Evolutionary conservation across 1,284 basidiomycete species (phyloP).

Genomic region (Ceratobasidium theobromae): DNA sequence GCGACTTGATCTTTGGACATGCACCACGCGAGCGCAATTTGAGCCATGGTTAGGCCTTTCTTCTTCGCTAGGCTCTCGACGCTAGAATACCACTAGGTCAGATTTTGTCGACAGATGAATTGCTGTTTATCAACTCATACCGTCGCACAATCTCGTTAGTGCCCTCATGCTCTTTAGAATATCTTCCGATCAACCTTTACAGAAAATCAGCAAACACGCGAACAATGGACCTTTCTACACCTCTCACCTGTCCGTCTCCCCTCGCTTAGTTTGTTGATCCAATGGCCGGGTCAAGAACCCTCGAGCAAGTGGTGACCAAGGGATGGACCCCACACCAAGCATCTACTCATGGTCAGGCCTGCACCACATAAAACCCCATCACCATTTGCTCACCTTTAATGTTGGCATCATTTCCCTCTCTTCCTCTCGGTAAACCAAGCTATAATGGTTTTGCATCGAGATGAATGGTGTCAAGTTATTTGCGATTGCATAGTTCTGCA

Average conservation of each 20-base stretch:
- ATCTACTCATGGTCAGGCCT: conserved; percentile 41
- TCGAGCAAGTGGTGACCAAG: conserved; percentile 54
- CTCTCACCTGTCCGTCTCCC: neutral
- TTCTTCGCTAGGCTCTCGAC: conserved; percentile 37
- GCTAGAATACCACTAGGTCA: neutral
- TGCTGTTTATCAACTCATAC: neutral
- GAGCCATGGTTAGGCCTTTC: conserved; percentile 37
- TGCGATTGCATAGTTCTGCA: conserved; percentile 43
- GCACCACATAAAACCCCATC: conserved; percentile 37
- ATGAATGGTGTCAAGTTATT: conserved; percentile 47
- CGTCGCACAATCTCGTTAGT: conserved; percentile 1
- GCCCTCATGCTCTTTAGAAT: neutral
- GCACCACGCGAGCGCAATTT: conserved; percentile 38
- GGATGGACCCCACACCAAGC: conserved; percentile 49
- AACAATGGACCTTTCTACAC: neutral
- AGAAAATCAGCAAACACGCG: neutral
- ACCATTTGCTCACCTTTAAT: conserved; percentile 36
- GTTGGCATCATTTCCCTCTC: conserved; percentile 48
- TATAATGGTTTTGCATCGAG: conserved; percentile 48
- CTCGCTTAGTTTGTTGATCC: conserved; percentile 10
- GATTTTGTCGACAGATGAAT: too few species aligned
- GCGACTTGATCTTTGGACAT: conserved; percentile 30
- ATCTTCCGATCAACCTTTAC: neutral
- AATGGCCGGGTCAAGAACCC: conserved; percentile 52
- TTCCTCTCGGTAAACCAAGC: conserved; percentile 39